phyloP scores from a whole-genome alignment of 345 rosid genomes.

The Fremontodendron californicum region DNA sequence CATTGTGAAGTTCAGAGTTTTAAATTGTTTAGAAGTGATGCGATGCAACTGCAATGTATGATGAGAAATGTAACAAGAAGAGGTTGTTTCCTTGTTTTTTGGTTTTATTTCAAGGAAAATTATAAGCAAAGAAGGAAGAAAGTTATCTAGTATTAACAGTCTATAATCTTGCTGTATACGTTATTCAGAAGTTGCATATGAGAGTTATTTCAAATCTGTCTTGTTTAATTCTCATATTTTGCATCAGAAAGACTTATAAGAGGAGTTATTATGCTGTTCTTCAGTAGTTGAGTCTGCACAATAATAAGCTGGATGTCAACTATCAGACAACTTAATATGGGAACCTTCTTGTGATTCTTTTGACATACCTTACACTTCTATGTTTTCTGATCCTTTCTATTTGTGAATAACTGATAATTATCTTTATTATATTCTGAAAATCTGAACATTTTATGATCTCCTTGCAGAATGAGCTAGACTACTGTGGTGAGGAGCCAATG shows the following conservation, averaged over 20 bases:
- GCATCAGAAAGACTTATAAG: background rate
- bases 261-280: background rate
- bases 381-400: background rate
- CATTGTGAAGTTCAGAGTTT: background rate
- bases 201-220: background rate
- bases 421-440: too few species aligned
- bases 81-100: background rate
- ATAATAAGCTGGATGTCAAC: background rate
- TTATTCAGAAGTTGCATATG: background rate
- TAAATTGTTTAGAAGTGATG: background rate
- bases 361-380: background rate
- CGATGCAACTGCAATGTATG: background rate
- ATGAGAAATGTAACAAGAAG: background rate
- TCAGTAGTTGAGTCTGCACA: background rate
- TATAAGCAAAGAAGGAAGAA: background rate
- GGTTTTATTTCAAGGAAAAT: background rate
- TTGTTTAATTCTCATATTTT: background rate
- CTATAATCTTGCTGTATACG: background rate
- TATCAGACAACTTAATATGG: background rate
- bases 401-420: background rate
- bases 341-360: background rate
- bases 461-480: constrained; percentile 51
- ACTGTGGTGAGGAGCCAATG: constrained; percentile 46
- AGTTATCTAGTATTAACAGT: background rate
- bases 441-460: background rate